Evolutionary conservation across 2,329 filamentous ascomycete species (phyloP), one percentile per base, ranked within the genome.

Genomic region (Cordyceps militaris): DNA sequence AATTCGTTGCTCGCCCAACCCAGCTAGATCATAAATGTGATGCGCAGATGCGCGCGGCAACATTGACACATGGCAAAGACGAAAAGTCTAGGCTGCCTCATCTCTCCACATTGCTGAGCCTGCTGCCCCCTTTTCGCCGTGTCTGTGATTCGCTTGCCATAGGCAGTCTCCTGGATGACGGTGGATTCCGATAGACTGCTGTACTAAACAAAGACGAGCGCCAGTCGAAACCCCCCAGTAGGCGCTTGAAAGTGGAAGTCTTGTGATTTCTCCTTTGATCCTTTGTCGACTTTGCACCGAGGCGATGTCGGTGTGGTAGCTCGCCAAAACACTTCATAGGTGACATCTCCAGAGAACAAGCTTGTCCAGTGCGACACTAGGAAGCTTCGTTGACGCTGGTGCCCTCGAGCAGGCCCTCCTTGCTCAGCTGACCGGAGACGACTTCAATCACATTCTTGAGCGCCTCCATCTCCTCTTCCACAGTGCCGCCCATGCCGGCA

Each of bases 381-480:
- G 47, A 51, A 24, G 19, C 28, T 23, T 40, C 16, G 30, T 51
- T 51, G 47, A 23, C 19, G 21, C 38, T 38, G 7, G 9, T 16
- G 9, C 47, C 30, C 11, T 30, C 28, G 38, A 51, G 21, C 9
- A 36, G 32, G 4, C 61, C 63, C 1, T 63, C 56, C 16, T 62
- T 54, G 48, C 63, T 62, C 13, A 74, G 66, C 57, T 63, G 66
- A 14, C 61, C 66, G 7, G 71, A 62, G 21, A 92, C 81, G 48
- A 88, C 82, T 59, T 88, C 81, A 32, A 92, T 84, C 42, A 96
- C 84, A 62, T 80, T 81, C 66, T 82, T 84, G 65, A 97, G 86
- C 0, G 88, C 90, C 67, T 93, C 91, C 85, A 97, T 92, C 74
- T 97, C 93, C 76, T 97, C 94, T 68, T 97, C 92, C 7, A 93